A percentile compares a stretch with the other conserved stretches of the same genome.
These are phyloP conservation scores for Trichothecium roseum DNA, from an alignment of 2,329 filamentous ascomycete species.

Conservation along the genomic window DNA sequence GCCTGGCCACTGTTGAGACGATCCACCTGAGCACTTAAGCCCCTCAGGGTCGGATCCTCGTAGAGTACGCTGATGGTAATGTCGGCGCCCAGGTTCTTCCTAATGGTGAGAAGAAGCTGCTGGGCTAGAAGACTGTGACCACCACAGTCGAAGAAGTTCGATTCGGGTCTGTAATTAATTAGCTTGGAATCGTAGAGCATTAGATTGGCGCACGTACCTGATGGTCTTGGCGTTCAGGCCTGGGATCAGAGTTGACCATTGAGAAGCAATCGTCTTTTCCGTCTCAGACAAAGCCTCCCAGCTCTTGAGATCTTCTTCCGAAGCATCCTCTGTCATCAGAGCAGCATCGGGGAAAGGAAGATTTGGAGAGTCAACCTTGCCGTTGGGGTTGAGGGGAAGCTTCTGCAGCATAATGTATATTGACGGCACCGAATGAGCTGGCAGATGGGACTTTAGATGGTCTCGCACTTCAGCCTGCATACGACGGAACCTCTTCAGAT, in stretches of 20 bases:
- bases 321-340: slow-evolving; percentile 38
- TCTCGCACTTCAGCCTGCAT: slow-evolving; percentile 46
- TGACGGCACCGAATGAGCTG: slow-evolving; percentile 22
- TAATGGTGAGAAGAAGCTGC: slow-evolving; percentile 58
- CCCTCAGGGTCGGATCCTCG: slow-evolving; percentile 15
- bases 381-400: slow-evolving; percentile 65
- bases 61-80: slow-evolving; percentile 22
- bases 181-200: too few relatives aligned
- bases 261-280: slow-evolving; percentile 34
- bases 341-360: slow-evolving; percentile 71
- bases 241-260: slow-evolving; percentile 64
- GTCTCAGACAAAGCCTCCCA: slow-evolving; percentile 32
- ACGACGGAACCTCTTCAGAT: slow-evolving; percentile 30
- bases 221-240: slow-evolving; percentile 59
- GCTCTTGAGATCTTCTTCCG: slow-evolving; percentile 33
- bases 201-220: too few relatives aligned
- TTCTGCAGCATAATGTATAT: slow-evolving; percentile 23
- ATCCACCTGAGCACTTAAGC: slow-evolving; percentile 19
- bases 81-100: slow-evolving; percentile 17
- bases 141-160: slow-evolving; percentile 27
- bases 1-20: slow-evolving; percentile 14
- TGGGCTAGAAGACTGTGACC: slow-evolving; percentile 47
- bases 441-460: slow-evolving; percentile 53
- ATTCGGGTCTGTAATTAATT: slow-evolving; percentile 28
- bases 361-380: slow-evolving; percentile 69